These are phyloP conservation scores for Coemansia sp. DNA, from an alignment of 192 early-diverging fungal genomes.

Conservation along the genomic window DNA sequence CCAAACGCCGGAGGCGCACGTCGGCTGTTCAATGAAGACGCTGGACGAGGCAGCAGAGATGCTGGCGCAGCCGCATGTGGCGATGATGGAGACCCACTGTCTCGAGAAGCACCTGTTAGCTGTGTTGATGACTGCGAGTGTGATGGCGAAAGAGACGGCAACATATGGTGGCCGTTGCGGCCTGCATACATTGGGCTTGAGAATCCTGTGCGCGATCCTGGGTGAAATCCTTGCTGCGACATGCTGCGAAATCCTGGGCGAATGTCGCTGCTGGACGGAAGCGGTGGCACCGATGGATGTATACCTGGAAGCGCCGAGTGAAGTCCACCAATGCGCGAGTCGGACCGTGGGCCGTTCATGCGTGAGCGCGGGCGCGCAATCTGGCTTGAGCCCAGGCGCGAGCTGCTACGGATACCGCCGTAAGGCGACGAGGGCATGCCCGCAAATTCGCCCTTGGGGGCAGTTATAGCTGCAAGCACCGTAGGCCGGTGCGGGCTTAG, in stretches of 20 bases:
- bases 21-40: slow-evolving; percentile 21
- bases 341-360: slow-evolving; percentile 22
- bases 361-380: slow-evolving; percentile 42
- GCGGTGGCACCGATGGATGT: slow-evolving; percentile 24
- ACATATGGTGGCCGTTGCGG: slow-evolving; percentile 11
- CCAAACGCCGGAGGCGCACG: slow-evolving; percentile 14
- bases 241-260: slow-evolving; percentile 29
- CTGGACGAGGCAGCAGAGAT: slow-evolving; percentile 10
- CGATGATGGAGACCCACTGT: slow-evolving; percentile 9
- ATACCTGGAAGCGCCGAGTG: neutral
- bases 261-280: slow-evolving; percentile 9
- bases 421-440: slow-evolving; percentile 39
- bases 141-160: slow-evolving; percentile 13
- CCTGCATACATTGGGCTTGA: slow-evolving; percentile 29
- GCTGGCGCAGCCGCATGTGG: slow-evolving; percentile 12
- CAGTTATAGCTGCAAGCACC: slow-evolving; percentile 42
- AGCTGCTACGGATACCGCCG: slow-evolving; percentile 42
- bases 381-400: slow-evolving; percentile 31
- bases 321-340: slow-evolving; percentile 26
- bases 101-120: neutral
- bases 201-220: slow-evolving; percentile 33
- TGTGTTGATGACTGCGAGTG: slow-evolving; percentile 6
- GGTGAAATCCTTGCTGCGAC: slow-evolving; percentile 38
- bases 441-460: slow-evolving; percentile 38
- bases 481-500: slow-evolving; percentile 29